These are phyloP conservation scores for Phytophthora pinifolia DNA, from an alignment of 352 stramenopile species.

Conservation along the genomic window DNA sequence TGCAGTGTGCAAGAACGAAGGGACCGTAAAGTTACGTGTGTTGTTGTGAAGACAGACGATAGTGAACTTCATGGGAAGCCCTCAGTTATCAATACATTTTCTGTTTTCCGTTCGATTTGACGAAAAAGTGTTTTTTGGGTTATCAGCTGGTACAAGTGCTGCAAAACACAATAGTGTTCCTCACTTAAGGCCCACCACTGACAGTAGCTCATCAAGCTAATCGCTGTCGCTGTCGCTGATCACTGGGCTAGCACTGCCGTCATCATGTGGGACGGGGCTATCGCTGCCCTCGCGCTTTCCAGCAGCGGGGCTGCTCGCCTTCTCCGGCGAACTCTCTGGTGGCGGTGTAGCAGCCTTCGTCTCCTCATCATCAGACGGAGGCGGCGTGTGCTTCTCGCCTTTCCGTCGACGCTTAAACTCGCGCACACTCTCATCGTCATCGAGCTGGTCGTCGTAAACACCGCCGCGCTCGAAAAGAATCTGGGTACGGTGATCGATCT, in stretches of 20 bases:
- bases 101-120: slow-evolving; percentile 1
- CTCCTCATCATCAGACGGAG: slow-evolving; percentile 41
- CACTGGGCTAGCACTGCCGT: slow-evolving; percentile 57
- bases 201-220: slow-evolving; percentile 31
- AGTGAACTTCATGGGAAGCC: neutral
- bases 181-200: slow-evolving; percentile 12
- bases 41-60: slow-evolving; percentile 10
- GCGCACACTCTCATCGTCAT: slow-evolving; percentile 63
- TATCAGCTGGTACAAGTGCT: slow-evolving; percentile 10
- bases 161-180: slow-evolving; percentile 7
- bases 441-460: slow-evolving; percentile 65
- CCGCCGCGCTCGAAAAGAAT: slow-evolving; percentile 64
- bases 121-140: slow-evolving; percentile 1
- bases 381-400: slow-evolving; percentile 22
- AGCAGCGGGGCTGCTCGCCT: slow-evolving; percentile 19
- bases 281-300: slow-evolving; percentile 28
- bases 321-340: slow-evolving; percentile 25
- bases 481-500: slow-evolving; percentile 57
- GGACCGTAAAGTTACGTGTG: slow-evolving; percentile 12
- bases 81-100: slow-evolving; percentile 8
- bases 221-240: slow-evolving; percentile 83
- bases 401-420: slow-evolving; percentile 63
- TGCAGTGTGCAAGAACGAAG: slow-evolving; percentile 37
- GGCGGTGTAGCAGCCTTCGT: slow-evolving; percentile 40
- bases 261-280: slow-evolving; percentile 27